Evolutionary conservation across 257 asterid genomes (phyloP).

Genomic region (Salvia rosmarinus): DNA sequence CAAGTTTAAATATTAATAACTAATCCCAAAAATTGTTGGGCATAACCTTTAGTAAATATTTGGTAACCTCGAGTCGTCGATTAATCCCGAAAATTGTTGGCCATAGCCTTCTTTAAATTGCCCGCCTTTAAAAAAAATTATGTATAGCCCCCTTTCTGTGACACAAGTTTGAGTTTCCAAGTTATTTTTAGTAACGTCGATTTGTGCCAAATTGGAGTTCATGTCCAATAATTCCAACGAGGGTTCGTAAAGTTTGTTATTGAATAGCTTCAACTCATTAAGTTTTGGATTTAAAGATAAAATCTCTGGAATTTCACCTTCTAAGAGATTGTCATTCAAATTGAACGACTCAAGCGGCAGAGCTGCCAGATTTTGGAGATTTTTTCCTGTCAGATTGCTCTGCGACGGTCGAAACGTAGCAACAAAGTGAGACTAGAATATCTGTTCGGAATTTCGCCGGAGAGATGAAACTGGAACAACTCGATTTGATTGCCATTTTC

Average conservation of each 20-base stretch:
- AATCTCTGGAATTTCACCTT: too few species aligned
- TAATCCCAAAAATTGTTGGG: too few species aligned
- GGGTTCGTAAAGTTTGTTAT: conserved; percentile 28
- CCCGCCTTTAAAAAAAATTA: too few species aligned
- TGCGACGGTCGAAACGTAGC: conserved; percentile 28
- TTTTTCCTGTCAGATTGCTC: conserved; percentile 31
- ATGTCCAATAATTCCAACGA: conserved; percentile 22
- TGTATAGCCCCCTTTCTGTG: too few species aligned
- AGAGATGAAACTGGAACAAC: conserved; percentile 3
- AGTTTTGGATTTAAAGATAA: too few species aligned
- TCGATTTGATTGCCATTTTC: conserved; percentile 39
- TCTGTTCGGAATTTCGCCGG: conserved; percentile 30
- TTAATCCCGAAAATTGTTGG: too few species aligned
- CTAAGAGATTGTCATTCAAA: conserved; percentile 23
- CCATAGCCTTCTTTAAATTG: too few species aligned
- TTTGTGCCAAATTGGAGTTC: conserved; percentile 27
- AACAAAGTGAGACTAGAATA: conserved; percentile 30
- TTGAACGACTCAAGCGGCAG: conserved; percentile 20
- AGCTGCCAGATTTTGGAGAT: conserved; percentile 29
- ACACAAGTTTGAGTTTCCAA: conserved; percentile 34
- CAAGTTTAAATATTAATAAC: too few species aligned
- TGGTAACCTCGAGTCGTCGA: too few species aligned
- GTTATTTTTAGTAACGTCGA: conserved; percentile 27
- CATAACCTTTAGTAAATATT: too few species aligned
- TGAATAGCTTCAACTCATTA: conserved; percentile 16